A percentile compares a stretch with the other conserved stretches of the same genome.
Conservation (phyloP, 352 stramenopile genomes). For the Globisporangium middletonii region DNA sequence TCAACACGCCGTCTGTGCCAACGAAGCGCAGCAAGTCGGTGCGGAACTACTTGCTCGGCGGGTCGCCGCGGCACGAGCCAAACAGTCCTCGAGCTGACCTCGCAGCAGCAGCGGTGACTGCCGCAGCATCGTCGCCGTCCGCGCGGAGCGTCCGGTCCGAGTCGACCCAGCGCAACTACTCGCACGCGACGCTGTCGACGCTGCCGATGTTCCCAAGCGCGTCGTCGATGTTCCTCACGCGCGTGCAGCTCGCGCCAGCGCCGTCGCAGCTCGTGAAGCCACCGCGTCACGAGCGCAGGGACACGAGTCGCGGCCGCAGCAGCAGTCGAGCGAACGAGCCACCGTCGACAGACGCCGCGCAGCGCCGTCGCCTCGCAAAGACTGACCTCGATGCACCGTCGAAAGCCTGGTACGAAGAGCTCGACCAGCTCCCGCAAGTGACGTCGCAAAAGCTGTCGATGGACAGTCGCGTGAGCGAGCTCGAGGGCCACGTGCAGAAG, state of each 20-base stretch:
- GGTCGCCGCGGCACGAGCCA: constrained; percentile 1
- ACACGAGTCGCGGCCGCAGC: neutral
- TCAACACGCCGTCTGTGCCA: neutral
- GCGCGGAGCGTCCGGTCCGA: constrained; percentile 10
- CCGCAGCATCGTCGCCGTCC: neutral
- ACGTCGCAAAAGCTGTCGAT: constrained; percentile 19
- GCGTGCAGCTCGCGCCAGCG: constrained; percentile 7
- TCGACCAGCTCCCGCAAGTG: constrained; percentile 16
- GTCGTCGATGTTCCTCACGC: constrained; percentile 13
- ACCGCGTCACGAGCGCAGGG: neutral
- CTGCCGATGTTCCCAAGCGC: constrained; percentile 9
- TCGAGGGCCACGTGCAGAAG: constrained; percentile 35
- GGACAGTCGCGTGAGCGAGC: constrained; percentile 29
- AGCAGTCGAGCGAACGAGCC: neutral
- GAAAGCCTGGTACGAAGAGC: constrained; percentile 15
- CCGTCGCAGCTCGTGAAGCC: constrained; percentile 3
- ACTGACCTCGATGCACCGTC: constrained; percentile 14
- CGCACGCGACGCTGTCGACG: constrained; percentile 4
- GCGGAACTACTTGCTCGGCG: constrained; percentile 8
- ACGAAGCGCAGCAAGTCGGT: constrained; percentile 12
- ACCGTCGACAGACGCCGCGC: neutral
- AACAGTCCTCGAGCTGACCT: neutral
- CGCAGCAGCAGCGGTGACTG: neutral
- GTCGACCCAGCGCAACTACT: constrained; percentile 5
- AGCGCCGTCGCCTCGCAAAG: constrained; percentile 4